Evolutionary conservation across 495 filamentous ascomycete genomes (phyloP), one percentile per base, ranked within the genome.

Genomic region (Rostrohypoxylon terebratum): DNA sequence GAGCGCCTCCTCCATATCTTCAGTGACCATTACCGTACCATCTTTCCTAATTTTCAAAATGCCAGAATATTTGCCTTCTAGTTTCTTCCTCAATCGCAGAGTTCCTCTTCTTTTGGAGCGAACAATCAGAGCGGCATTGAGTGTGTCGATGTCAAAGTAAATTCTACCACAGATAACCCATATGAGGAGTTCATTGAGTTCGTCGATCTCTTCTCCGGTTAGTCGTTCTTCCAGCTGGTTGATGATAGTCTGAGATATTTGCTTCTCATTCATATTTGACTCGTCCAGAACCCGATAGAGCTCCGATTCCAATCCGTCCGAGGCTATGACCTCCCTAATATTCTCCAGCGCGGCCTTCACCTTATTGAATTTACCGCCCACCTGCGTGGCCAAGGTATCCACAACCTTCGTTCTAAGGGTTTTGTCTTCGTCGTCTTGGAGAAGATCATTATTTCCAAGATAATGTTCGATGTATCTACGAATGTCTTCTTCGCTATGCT

Each of bases 151-250:
- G 14, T 11, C 33, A 40, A 78, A 59, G 16, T 40, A 54, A 11
- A 18, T n/a, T 45, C 13, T 42, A 11, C 63, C 76, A 33, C 53
- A 75, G 7, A 78, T 60, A 28, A 63, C 63, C 76, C 76, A 78
- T 25, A 72, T 68, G 14, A 78, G 58, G 21, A 78, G 68, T 38
- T 78, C 74, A 16, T 78, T 78, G 18, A 78, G 42, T 28, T 78
- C 76, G 18, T 76, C 74, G 2, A 78, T 69, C 58, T 76, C 70
- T 36, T 69, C 58, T 1, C 69, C 69, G 6, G 65, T 74, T 40
- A 78, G 65, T 7, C 57, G 33, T 4, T 60, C 34, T 61, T 78
- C 71, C 11, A 76, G 25, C 38, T 72, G 60, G 11, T 61, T 66
- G 20, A 78, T 53, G 0, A 67, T 69, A 7, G 55, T 69, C 57